Conservation (phyloP, 176 grass and related monocot species). For the Oryza nivara region DNA sequence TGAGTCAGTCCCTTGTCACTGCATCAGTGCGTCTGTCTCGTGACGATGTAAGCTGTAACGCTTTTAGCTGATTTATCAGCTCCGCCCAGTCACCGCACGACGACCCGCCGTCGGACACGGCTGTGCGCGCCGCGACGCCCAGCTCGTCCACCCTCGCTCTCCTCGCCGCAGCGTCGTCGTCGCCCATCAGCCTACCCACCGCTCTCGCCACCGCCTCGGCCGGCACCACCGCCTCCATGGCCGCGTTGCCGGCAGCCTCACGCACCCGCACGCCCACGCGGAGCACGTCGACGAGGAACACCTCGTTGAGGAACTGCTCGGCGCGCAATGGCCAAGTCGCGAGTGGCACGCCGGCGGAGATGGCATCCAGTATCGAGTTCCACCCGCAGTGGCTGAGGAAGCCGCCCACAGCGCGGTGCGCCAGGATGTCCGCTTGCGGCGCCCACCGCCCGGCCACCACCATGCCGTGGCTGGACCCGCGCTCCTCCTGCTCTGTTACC, state of each 20-base stretch:
- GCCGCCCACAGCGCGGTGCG: constrained; percentile 40
- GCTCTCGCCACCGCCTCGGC: constrained; percentile 21
- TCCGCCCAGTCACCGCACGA: constrained; percentile 32
- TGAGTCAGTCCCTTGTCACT: background rate
- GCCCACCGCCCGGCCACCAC: constrained; percentile 32
- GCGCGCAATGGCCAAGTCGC: constrained; percentile 61
- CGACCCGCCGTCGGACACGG: constrained; percentile 48
- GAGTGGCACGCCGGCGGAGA: constrained; percentile 34
- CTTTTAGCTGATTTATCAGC: constrained; percentile 40
- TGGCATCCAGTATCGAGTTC: constrained; percentile 53
- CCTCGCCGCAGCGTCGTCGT: background rate
- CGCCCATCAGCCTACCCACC: constrained; percentile 43
- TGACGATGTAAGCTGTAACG: background rate
- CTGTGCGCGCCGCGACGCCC: constrained; percentile 22
- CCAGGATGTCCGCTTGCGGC: no score
- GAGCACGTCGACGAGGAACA: constrained; percentile 51
- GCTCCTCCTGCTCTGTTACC: constrained; percentile 3
- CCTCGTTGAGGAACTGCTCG: constrained; percentile 70
- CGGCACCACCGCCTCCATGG: constrained; percentile 36
- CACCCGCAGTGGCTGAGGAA: constrained; percentile 66
- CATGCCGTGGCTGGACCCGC: constrained; percentile 37
- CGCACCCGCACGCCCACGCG: constrained; percentile 46
- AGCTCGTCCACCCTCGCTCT: constrained; percentile 20
- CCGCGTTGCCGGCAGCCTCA: constrained; percentile 1
- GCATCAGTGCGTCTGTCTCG: background rate